Evolutionary conservation across 768 basidiomycete species (phyloP), one percentile per base, ranked within the genome.

Genomic region (Kwoniella dendrophila): DNA sequence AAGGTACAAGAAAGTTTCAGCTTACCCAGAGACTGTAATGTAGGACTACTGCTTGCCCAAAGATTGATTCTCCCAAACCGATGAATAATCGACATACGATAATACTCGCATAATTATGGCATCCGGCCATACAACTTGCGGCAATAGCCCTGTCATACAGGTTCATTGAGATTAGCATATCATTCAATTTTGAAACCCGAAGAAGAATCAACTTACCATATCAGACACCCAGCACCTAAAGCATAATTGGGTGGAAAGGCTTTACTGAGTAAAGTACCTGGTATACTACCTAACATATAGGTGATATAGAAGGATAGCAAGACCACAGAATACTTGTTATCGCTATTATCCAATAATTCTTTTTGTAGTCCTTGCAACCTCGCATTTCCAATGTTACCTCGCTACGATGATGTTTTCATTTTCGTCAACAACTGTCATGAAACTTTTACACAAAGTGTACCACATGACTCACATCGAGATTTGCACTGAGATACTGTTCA

Each of bases 371-470:
- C 88, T 78, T 88, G 88, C 29, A 90, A 80, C 40, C 89, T 84
- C 41, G 90, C 90, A 72, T 91, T 90, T 50, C 67, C 90, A 41
- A 90, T 72, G 72, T 90, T 90, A 0, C 88, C 86, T 58, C 90
- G 56, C 41, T 43, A 38, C 36, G 18, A 38, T 38, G 18, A 8
- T 18, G 41, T 5, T 10, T 43, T 11, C 18, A 43, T n/a, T 20
- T 11, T 11, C 20, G 36, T 10, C 18, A 11, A 43, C 12, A 43
- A 11, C 20, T 43, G 20, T 11, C 41, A 5, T 43, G 12, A 11
- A 7, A 20, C 12, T 14, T 43, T 20, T 14, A 7, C 41, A 43
- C 20, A 43, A 11, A 6, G 41, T 43, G 20, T 43, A 20, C 6
- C 12, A 5, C 8, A 43, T 10, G n/a, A 43, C 41, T 43, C 20